Evolutionary conservation across 1,284 basidiomycete species (phyloP).

Genomic region (Mycena sp.): DNA sequence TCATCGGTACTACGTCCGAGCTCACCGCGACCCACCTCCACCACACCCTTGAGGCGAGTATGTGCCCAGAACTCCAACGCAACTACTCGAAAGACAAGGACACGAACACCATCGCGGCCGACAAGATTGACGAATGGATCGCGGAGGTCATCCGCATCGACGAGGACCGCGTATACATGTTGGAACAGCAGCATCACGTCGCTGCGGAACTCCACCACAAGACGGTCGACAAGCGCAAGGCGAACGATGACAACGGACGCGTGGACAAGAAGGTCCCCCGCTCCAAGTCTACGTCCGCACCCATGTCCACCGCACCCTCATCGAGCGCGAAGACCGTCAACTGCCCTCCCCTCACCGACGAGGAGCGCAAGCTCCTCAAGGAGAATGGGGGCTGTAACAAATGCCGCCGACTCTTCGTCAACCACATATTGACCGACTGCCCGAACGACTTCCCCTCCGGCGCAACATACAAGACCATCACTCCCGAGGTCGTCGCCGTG

Average conservation of each 20-base stretch:
- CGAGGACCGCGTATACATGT: not conserved
- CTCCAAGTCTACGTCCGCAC: not conserved
- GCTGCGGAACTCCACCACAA: not conserved
- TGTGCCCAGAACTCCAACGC: not conserved
- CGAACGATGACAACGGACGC: not conserved
- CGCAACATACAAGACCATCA: not conserved
- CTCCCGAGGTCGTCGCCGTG: not conserved
- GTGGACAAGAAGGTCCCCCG: not conserved
- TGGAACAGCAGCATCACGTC: not conserved
- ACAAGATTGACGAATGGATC: not conserved
- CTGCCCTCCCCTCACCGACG: constrained; percentile 3
- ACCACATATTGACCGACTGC: not conserved
- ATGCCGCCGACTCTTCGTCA: not conserved
- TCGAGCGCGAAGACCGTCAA: not conserved
- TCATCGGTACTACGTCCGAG: not conserved
- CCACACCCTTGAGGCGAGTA: not conserved
- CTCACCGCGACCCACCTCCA: not conserved
- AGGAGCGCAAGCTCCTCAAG: not conserved
- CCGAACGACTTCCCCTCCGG: not conserved
- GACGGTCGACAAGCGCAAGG: not conserved
- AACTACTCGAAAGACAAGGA: not conserved
- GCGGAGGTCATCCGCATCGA: not conserved
- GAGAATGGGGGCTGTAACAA: not conserved
- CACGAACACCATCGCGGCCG: not conserved
- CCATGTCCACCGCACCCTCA: not conserved